phyloP scores from a whole-genome alignment of 176 grass and related monocot genomes.

The Puccinellia tenuiflora region DNA sequence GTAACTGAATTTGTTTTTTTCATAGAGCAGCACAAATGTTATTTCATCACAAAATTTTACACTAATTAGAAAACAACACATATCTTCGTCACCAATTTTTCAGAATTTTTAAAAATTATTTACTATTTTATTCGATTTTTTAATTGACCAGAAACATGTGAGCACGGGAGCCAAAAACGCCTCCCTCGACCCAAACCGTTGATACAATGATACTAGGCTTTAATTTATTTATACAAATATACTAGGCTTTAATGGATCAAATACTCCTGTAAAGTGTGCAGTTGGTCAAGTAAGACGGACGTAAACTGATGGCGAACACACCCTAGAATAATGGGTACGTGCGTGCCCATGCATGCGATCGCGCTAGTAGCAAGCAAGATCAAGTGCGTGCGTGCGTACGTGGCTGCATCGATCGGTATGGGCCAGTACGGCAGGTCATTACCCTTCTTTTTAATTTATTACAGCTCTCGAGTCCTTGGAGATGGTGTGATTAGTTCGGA shows the following conservation, averaged over 20 bases:
- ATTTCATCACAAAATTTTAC: too few relatives aligned
- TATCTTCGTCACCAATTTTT: too few relatives aligned
- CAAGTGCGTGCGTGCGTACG: background rate
- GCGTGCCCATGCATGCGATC: background rate
- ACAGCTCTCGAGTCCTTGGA: slow-evolving; percentile 18
- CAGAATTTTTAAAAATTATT: too few relatives aligned
- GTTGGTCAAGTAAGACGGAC: slow-evolving; percentile 15
- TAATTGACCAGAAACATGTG: too few relatives aligned
- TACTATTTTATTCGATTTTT: too few relatives aligned
- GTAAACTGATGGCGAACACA: background rate
- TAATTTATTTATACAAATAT: background rate
- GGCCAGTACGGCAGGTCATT: background rate
- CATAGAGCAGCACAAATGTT: too few relatives aligned
- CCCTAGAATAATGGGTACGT: background rate
- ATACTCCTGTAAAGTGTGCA: background rate
- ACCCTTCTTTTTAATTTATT: slow-evolving; percentile 7
- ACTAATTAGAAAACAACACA: too few relatives aligned
- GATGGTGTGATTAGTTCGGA: slow-evolving; percentile 20
- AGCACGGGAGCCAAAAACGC: too few relatives aligned
- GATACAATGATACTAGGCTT: background rate
- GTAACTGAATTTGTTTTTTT: too few relatives aligned
- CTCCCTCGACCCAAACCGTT: too few relatives aligned
- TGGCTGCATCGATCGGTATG: background rate
- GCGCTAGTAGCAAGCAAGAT: background rate
- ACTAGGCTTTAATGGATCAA: background rate